phyloP scores from a whole-genome alignment of 257 asterid species.

The Rauvolfia tetraphylla region DNA sequence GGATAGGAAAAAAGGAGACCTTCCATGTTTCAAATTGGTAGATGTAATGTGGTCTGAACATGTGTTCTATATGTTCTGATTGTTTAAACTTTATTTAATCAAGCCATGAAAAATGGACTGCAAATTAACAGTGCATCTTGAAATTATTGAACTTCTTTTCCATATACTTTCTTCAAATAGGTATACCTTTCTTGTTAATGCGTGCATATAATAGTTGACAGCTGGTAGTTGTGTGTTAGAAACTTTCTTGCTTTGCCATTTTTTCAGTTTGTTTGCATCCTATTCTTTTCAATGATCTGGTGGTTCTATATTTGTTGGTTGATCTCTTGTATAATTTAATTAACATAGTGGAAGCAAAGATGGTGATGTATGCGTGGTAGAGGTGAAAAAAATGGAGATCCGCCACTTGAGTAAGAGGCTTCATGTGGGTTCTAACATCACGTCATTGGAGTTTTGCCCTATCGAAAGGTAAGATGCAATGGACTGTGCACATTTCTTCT shows the following conservation, averaged over 20 bases:
- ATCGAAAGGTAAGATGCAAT: constrained; percentile 62
- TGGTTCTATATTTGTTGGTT: constrained; percentile 1
- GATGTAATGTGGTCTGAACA: not conserved
- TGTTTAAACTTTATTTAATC: not conserved
- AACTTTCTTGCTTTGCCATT: not conserved
- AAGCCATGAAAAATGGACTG: not conserved
- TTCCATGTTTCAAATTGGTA: not conserved
- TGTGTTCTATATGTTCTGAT: not conserved
- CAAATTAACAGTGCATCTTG: not conserved
- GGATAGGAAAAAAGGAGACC: not conserved
- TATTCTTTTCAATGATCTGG: not conserved
- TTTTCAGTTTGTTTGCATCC: not conserved
- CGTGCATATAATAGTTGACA: not conserved
- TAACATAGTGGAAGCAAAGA: constrained; percentile 84
- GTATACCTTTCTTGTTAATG: no score
- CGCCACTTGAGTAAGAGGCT: constrained; percentile 79
- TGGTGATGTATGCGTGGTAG: constrained; percentile 87
- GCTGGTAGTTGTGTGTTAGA: not conserved
- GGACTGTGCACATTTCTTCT: not conserved
- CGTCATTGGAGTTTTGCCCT: constrained; percentile 84
- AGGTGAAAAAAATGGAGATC: constrained; percentile 81
- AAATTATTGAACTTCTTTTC: not conserved
- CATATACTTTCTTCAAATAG: not conserved
- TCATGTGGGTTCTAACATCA: constrained; percentile 74
- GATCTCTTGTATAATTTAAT: constrained; percentile 9